phyloP scores from a whole-genome alignment of 306 rosid species.

The Glycine latifolia region DNA sequence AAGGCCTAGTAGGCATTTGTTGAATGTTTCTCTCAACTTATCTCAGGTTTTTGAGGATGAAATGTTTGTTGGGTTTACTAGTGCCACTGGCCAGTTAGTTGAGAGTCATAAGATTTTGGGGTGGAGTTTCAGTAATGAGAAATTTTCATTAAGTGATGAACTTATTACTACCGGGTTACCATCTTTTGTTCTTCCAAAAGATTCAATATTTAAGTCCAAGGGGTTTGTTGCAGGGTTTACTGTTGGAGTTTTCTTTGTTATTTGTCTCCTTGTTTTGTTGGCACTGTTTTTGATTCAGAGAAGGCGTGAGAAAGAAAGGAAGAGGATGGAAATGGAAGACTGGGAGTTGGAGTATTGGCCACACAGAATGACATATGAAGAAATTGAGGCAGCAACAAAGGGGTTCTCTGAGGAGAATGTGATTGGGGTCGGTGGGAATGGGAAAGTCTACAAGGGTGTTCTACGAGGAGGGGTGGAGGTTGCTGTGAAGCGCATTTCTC shows the following conservation, averaged over 20 bases:
- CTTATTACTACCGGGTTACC: slow-evolving; percentile 71
- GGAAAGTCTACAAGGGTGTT: slow-evolving; percentile 82
- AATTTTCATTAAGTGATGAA: slow-evolving; percentile 65
- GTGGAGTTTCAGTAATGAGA: slow-evolving; percentile 85
- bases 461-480: slow-evolving; percentile 63
- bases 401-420: slow-evolving; percentile 70
- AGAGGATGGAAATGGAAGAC: slow-evolving; percentile 81
- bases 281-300: slow-evolving; percentile 53
- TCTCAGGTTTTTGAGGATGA: slow-evolving; percentile 73
- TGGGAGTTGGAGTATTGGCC: slow-evolving; percentile 99
- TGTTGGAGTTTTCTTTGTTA: slow-evolving; percentile 49
- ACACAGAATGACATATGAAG: slow-evolving; percentile 68
- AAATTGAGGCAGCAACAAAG: slow-evolving; percentile 70
- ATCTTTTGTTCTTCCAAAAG: slow-evolving; percentile 77
- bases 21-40: slow-evolving; percentile 58
- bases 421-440: slow-evolving; percentile 87
- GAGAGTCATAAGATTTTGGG: slow-evolving; percentile 76
- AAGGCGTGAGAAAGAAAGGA: slow-evolving; percentile 50
- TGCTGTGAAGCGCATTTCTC: slow-evolving; percentile 84
- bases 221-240: slow-evolving; percentile 66
- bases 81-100: slow-evolving; percentile 77
- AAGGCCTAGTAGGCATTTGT: slow-evolving; percentile 60
- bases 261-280: slow-evolving; percentile 50
- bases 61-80: slow-evolving; percentile 84
- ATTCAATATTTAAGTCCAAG: slow-evolving; percentile 60